Base-by-base conservation (phyloP, 1,284 basidiomycete species). In the Cutaneotrichosporon spelunceum region DNA sequence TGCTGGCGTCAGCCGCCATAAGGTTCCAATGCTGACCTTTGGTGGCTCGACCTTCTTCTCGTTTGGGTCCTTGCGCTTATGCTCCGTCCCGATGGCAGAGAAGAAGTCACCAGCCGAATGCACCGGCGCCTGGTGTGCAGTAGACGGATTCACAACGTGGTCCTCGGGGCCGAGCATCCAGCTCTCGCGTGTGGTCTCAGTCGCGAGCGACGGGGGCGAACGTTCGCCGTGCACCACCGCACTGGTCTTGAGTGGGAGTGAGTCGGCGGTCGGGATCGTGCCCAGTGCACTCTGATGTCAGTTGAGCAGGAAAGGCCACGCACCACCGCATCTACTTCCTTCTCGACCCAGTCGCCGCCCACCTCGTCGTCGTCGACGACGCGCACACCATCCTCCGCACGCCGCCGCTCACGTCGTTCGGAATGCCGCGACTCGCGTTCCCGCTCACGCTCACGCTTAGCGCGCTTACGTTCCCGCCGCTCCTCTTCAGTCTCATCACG, bases 281-380 rank as follows among this genome's bases (percentile, higher is more conserved):
- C 63, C 56, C 3, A 60, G 27, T 19, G 63, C 56, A 56, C 48
- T 64, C 63, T 64, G 56, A 2, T 23, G 57, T 62, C n/a, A 62
- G 30, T 52, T 2, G 1, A 1, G n/a, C 21, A 36, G 16, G 9
- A 14, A 19, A 48, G 29, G 10, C 10, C 10, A 33, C 84, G 70
- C 70, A 90, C 90, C 70, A 87, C 87, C 79, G 87, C 85, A 71
- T 88, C 87, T 50, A 91, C 86, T 68, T 90, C 89, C 82, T 91
- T 91, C 79, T 93, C 90, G 39, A 89, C 84, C 91, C 91, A 93
- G 81, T 90, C 84, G 57, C 86, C 86, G 66, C 86, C 82, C 70
- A 88, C 86, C 60, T 89, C 82, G 71, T 88, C 86, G 61, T 89
- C 87, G 67, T 88, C 88, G 2, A 87, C 83, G 27, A 88, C 84